phyloP scores from a whole-genome alignment of 208 protist genomes.

The Trypanosoma vivax region DNA sequence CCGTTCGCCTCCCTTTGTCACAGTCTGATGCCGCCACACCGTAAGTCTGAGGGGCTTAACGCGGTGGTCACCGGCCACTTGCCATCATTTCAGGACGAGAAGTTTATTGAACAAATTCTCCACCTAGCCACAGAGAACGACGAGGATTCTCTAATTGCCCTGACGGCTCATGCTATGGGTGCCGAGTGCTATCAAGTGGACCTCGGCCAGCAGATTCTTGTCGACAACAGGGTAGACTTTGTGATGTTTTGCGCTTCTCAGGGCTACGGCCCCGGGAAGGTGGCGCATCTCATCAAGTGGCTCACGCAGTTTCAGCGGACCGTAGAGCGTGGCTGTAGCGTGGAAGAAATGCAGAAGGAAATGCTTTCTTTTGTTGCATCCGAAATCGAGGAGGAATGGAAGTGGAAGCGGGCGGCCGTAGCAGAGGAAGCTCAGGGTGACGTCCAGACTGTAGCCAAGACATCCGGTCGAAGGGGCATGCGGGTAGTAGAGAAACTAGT shows the following conservation, averaged over 20 bases:
- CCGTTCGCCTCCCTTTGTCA: background rate
- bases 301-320: slow-evolving; percentile 17
- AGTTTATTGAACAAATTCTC: slow-evolving; percentile 33
- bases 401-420: slow-evolving; percentile 34
- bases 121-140: slow-evolving; percentile 18
- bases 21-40: slow-evolving; percentile 13
- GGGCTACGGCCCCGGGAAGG: slow-evolving; percentile 46
- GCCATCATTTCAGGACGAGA: slow-evolving; percentile 27
- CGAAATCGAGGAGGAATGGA: slow-evolving; percentile 52
- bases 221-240: slow-evolving; percentile 60
- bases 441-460: background rate
- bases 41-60: slow-evolving; percentile 8
- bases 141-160: slow-evolving; percentile 25
- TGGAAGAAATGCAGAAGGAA: slow-evolving; percentile 8
- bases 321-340: slow-evolving; percentile 10
- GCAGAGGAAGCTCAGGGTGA: slow-evolving; percentile 3
- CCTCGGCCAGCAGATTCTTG: slow-evolving; percentile 56
- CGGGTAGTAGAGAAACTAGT: slow-evolving; percentile 25
- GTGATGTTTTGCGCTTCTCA: slow-evolving; percentile 55
- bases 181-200: slow-evolving; percentile 58
- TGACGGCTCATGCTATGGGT: slow-evolving; percentile 37
- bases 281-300: slow-evolving; percentile 55
- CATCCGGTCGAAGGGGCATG: slow-evolving; percentile 18
- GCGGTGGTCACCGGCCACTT: background rate
- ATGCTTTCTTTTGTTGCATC: slow-evolving; percentile 33